Evolutionary conservation across 352 stramenopile genomes (phyloP).

Genomic region (Phytophthora citricola): DNA sequence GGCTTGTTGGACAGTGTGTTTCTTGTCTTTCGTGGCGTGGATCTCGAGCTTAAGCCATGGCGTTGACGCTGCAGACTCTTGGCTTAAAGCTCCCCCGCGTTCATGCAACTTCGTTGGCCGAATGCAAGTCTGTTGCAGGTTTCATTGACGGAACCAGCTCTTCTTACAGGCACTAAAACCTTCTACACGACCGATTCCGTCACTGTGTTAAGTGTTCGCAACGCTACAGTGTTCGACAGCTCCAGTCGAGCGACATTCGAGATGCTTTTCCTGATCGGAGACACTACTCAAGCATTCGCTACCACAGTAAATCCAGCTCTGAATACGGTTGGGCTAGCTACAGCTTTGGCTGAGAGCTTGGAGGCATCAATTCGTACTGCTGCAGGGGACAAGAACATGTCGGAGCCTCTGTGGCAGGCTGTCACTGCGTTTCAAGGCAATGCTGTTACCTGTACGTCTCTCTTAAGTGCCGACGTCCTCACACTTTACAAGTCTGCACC

Average conservation of each 20-base stretch:
- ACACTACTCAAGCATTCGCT: slow-evolving; percentile 25
- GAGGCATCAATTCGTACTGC: slow-evolving; percentile 12
- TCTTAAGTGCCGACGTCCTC: slow-evolving; percentile 26
- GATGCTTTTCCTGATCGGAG: slow-evolving; percentile 37
- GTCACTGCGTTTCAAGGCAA: slow-evolving; percentile 22
- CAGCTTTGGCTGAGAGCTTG: slow-evolving; percentile 10
- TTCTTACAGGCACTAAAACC: slow-evolving; percentile 26
- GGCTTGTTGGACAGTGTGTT: not conserved
- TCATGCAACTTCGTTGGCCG: slow-evolving; percentile 36
- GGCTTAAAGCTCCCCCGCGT: slow-evolving; percentile 23
- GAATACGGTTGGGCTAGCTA: slow-evolving; percentile 21
- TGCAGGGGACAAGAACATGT: slow-evolving; percentile 14
- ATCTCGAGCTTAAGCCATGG: slow-evolving; percentile 8
- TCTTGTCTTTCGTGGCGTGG: slow-evolving; percentile 20
- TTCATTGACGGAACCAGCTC: slow-evolving; percentile 32
- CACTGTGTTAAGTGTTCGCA: slow-evolving; percentile 37
- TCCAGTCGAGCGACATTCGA: slow-evolving; percentile 31
- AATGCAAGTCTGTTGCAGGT: slow-evolving; percentile 41
- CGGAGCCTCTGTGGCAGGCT: slow-evolving; percentile 27
- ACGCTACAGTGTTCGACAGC: slow-evolving; percentile 21
- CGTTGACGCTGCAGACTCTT: slow-evolving; percentile 8
- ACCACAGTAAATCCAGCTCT: slow-evolving; percentile 8
- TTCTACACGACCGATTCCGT: slow-evolving; percentile 36
- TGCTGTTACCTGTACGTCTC: slow-evolving; percentile 19
- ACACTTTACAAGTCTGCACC: slow-evolving; percentile 31